Conservation (phyloP, 2,329 filamentous ascomycete genomes). For the Penicillium sp. region DNA sequence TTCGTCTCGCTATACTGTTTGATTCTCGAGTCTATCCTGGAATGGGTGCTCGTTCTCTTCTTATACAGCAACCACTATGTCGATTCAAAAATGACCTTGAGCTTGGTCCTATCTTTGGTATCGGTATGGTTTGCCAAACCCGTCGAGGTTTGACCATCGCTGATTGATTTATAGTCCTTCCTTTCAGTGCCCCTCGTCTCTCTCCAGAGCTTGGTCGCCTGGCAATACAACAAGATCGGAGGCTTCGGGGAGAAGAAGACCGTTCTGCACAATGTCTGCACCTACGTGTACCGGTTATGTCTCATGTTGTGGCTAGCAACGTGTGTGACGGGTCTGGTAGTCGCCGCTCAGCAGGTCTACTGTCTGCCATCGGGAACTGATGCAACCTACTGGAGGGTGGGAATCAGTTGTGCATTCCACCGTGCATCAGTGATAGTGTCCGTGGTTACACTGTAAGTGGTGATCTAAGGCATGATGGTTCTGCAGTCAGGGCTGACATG, state of each 20-base stretch:
- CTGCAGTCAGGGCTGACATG: not conserved
- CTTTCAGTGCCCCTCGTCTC: constrained; percentile 34
- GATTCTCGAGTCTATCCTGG: constrained; percentile 32
- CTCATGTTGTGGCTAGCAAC: constrained; percentile 37
- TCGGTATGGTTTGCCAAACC: constrained; percentile 25
- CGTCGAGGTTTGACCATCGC: not conserved
- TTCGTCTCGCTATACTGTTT: constrained; percentile 35
- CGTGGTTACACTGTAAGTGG: constrained; percentile 34
- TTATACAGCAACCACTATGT: constrained; percentile 33
- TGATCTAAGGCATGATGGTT: not conserved
- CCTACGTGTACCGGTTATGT: constrained; percentile 34
- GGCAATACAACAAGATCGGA: constrained; percentile 34
- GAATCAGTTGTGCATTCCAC: constrained; percentile 36
- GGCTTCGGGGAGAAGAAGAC: constrained; percentile 30
- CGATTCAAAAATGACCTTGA: constrained; percentile 37
- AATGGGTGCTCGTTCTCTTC: constrained; percentile 33
- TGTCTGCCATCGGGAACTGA: constrained; percentile 28
- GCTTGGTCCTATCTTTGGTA: constrained; percentile 33
- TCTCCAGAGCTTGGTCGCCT: constrained; percentile 38
- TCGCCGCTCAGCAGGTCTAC: constrained; percentile 33
- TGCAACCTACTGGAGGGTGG: constrained; percentile 32
- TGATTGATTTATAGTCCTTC: constrained; percentile 27
- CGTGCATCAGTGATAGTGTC: constrained; percentile 32
- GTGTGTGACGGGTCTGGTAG: constrained; percentile 35
- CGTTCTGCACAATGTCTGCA: constrained; percentile 31